Conservation (phyloP, 164 flowering plant species). For the Tinospora cordifolia region DNA sequence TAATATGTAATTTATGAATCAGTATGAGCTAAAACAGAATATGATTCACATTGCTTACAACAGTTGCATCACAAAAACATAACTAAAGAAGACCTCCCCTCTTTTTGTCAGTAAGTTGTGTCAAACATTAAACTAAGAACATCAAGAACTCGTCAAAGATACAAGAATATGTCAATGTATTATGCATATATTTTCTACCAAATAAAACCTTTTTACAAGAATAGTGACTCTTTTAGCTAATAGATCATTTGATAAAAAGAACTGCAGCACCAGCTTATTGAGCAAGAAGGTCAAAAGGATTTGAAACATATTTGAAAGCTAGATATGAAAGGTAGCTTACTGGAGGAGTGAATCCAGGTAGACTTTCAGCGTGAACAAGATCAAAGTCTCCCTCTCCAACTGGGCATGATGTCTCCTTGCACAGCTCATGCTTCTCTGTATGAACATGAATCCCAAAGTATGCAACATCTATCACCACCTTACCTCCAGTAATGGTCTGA, state of each 20-base stretch:
- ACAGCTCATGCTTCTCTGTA: conserved; percentile 57
- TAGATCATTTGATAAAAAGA: not conserved
- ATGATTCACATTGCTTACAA: not conserved
- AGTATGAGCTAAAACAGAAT: not conserved
- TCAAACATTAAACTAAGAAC: not conserved
- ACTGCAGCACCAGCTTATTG: not conserved
- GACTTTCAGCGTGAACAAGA: conserved; percentile 56
- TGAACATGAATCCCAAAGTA: conserved; percentile 52
- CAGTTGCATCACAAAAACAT: not conserved
- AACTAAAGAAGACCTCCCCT: not conserved
- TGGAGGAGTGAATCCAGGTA: conserved; percentile 72
- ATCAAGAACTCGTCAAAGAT: not conserved
- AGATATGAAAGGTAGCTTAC: conserved; percentile 34
- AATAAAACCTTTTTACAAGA: not conserved
- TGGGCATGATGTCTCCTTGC: conserved; percentile 77
- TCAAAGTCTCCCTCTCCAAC: conserved; percentile 55
- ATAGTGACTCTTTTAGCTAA: no score
- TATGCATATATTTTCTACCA: not conserved
- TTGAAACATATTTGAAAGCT: not conserved
- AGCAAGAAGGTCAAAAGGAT: not conserved
- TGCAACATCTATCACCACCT: conserved; percentile 46
- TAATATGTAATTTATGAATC: not conserved
- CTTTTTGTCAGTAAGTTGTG: not conserved
- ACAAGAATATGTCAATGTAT: not conserved
- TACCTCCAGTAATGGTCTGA: conserved; percentile 42